Base-by-base conservation (phyloP, 2,329 filamentous ascomycete species). In the Lasiodiplodia gonubiensis region DNA sequence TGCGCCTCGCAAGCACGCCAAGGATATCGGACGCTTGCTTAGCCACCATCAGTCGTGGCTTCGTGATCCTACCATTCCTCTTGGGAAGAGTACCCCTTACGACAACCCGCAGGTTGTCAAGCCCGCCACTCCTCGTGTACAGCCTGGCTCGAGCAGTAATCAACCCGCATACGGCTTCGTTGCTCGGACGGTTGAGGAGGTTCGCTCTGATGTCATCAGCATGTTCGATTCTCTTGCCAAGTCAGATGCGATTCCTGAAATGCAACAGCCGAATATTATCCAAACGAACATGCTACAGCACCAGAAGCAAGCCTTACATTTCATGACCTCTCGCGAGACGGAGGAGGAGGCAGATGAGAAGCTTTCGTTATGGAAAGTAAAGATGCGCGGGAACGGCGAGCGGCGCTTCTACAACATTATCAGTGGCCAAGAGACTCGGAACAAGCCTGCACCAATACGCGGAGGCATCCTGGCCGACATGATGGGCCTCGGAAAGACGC, bases 301-400 rank as follows among this genome's bases (percentile, higher is more conserved):
- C 79, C 94, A 98, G 77, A 95, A 92, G 77, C 93, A 97, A 79
- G 94, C 91, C 0, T 85, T 98, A 0, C 88, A 89, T 76, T 98
- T 97, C 76, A 93, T 98, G 90, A 88, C 84, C 11, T 86, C 87
- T 23, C 91, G 92, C 70, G 94, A 98, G 78, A 86, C 88, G 59
- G 86, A 88, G 0, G 84, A 86, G 14, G 82, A 83, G n/a, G 85
- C 85, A 23, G 82, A 83, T 0, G 84, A 86, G 18, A 87, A 89
- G 69, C 89, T 89, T 63, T 91, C 92, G 0, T 87, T 97, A 46
- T 98, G 94, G 93, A 89, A 91, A 72, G 79, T 86, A 25, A 86
- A 87, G 66, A 80, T 83, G 49, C 81, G 82, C 61, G 80, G 81
- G 4, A 86, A 84, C 68, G 87, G 91, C 1, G 82, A 86, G 69